Evolutionary conservation across 192 early-diverging fungal genomes (phyloP).

Genomic region (Radiomyces spectabilis): DNA sequence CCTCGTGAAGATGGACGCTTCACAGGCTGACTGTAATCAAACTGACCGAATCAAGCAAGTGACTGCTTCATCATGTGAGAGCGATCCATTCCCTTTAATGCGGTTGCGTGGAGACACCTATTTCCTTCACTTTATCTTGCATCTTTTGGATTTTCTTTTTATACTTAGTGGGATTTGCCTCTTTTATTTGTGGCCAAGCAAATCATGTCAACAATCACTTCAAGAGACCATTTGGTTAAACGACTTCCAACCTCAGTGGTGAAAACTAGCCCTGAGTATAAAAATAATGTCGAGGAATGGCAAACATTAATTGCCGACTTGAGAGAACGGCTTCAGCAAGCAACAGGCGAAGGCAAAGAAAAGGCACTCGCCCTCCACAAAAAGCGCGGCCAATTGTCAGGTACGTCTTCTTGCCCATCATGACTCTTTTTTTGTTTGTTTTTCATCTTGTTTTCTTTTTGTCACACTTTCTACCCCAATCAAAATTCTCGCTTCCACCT

Average conservation of each 20-base stretch:
- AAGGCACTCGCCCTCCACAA: conserved; percentile 42
- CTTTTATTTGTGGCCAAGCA: too few relatives aligned
- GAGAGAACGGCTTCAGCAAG: conserved; percentile 41
- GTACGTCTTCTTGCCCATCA: too few relatives aligned
- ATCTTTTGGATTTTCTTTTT: not conserved
- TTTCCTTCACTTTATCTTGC: not conserved
- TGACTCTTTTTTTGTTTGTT: not conserved
- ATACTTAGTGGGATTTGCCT: not conserved
- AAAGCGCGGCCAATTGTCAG: conserved; percentile 53
- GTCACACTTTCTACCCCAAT: too few relatives aligned
- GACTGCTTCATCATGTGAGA: too few relatives aligned
- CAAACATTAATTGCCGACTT: conserved; percentile 37
- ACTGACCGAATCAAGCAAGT: too few relatives aligned
- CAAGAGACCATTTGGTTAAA: conserved; percentile 31
- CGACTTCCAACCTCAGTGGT: conserved; percentile 34
- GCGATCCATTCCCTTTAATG: too few relatives aligned
- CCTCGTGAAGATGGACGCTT: too few relatives aligned
- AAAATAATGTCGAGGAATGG: conserved; percentile 51
- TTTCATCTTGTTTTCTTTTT: not conserved
- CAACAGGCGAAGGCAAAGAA: conserved; percentile 40
- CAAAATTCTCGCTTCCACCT: not conserved
- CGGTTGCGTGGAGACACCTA: too few relatives aligned
- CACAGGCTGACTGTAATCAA: too few relatives aligned
- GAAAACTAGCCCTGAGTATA: conserved; percentile 42
- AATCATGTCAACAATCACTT: conserved; percentile 18